Percentiles rank a stretch among this genome's conserved stretches.
Evolutionary conservation across 129 eudicot genomes (phyloP).

Genomic region (Chrysanthemum lavandulifolium): DNA sequence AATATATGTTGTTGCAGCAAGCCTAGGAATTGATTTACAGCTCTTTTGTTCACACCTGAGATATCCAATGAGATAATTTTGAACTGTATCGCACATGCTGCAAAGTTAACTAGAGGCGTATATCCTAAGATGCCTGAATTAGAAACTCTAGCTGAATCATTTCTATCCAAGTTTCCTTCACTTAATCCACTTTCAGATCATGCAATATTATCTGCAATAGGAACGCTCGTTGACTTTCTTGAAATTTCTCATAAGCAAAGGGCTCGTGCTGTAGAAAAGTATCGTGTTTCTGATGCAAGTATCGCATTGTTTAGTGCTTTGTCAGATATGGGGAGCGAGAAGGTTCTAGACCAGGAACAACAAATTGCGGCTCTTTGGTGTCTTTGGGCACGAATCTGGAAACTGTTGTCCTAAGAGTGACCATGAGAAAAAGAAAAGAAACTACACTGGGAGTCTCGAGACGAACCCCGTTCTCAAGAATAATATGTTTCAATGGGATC

Average conservation of each 20-base stretch:
- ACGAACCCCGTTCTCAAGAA: constrained; percentile 25
- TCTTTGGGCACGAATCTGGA: constrained; percentile 73
- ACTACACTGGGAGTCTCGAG: constrained; percentile 33
- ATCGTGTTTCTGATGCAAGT: constrained; percentile 72
- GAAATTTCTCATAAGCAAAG: constrained; percentile 55
- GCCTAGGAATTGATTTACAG: constrained; percentile 77
- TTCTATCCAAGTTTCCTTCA: constrained; percentile 76
- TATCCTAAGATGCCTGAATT: constrained; percentile 79
- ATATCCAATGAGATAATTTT: constrained; percentile 72
- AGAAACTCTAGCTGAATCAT: constrained; percentile 87
- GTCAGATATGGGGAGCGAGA: constrained; percentile 80
- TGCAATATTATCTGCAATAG: constrained; percentile 72
- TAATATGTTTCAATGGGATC: constrained; percentile 17
- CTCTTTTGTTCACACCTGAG: constrained; percentile 68
- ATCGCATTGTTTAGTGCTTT: constrained; percentile 50
- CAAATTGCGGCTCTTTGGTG: constrained; percentile 88
- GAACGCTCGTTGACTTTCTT: constrained; percentile 57
- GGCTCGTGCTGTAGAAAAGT: constrained; percentile 54
- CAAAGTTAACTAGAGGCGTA: constrained; percentile 41
- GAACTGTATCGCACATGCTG: constrained; percentile 50
- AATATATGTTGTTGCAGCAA: constrained; percentile 86
- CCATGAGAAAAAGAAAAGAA: constrained; percentile 53
- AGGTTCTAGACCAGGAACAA: constrained; percentile 79
- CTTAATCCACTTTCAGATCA: constrained; percentile 95
- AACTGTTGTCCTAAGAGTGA: constrained; percentile 36